Conservation (phyloP, 495 filamentous ascomycete genomes). For the Penicillium argentinense region DNA sequence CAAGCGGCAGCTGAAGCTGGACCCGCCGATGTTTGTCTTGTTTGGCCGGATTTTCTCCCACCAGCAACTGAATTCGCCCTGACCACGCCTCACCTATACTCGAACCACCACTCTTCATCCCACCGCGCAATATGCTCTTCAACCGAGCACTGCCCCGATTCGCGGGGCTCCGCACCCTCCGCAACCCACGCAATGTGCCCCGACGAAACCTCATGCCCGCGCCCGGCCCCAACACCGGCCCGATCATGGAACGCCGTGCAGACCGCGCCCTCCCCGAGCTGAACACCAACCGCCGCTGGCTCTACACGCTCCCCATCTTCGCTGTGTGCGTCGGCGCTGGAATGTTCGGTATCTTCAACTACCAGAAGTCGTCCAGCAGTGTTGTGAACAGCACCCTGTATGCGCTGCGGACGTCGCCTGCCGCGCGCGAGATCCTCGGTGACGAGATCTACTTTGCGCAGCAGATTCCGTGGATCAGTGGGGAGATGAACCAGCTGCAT, state of each 20-base stretch:
- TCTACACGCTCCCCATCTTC: constrained; percentile 59
- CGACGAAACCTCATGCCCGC: constrained; percentile 51
- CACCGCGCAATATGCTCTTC: constrained; percentile 13
- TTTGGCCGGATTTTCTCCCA: constrained; percentile 24
- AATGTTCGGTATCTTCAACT: constrained; percentile 92
- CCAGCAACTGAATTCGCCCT: neutral
- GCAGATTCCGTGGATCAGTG: constrained; percentile 89
- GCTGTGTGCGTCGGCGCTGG: constrained; percentile 58
- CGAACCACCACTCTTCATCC: neutral
- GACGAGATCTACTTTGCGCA: constrained; percentile 90
- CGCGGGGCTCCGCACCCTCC: constrained; percentile 13
- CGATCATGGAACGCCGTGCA: constrained; percentile 74
- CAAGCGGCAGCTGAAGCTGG: no score
- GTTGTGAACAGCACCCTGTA: constrained; percentile 86
- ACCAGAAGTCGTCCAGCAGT: constrained; percentile 84
- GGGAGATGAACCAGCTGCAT: constrained; percentile 91
- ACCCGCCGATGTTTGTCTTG: constrained; percentile 30
- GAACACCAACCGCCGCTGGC: constrained; percentile 42
- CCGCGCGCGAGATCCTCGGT: constrained; percentile 74
- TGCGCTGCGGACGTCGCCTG: constrained; percentile 75
- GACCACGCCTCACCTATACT: neutral
- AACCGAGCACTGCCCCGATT: constrained; percentile 16
- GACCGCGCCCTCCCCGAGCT: constrained; percentile 73
- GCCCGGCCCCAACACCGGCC: constrained; percentile 54
- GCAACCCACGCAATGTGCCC: constrained; percentile 13